A percentile compares a stretch with the other conserved stretches of the same genome.
Conservation (phyloP, 345 rosid genomes). For the Brassica juncea region DNA sequence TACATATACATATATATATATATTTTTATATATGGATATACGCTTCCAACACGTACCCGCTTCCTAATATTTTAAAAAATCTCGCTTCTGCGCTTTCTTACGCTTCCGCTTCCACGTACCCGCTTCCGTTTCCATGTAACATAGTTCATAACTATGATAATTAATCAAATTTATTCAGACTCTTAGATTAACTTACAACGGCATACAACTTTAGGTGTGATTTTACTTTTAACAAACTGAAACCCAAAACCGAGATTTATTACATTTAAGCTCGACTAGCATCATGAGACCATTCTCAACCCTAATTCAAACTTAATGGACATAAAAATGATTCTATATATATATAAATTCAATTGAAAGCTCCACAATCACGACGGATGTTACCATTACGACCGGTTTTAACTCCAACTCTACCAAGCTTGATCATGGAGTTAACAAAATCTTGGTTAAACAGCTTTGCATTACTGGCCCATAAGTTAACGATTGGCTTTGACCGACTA, state of each 20-base stretch:
- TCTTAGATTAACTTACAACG: background rate
- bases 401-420: constrained; percentile 71
- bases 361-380: constrained; percentile 63
- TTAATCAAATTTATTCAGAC: constrained; percentile 4
- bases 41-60: too few species aligned
- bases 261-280: constrained; percentile 11
- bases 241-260: constrained; percentile 14
- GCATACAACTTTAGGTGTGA: background rate
- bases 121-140: too few species aligned
- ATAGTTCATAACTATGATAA: background rate
- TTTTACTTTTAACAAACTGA: background rate
- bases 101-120: too few species aligned
- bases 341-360: constrained; percentile 42
- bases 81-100: too few species aligned
- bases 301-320: background rate
- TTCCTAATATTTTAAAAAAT: too few species aligned
- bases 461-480: constrained; percentile 60
- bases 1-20: too few species aligned
- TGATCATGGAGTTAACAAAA: constrained; percentile 60
- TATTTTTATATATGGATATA: too few species aligned
- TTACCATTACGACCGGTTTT: constrained; percentile 62
- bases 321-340: background rate
- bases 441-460: constrained; percentile 51
- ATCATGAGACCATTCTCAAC: background rate
- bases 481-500: constrained; percentile 56